Evolutionary conservation across 257 asterid genomes (phyloP).

Genomic region (Lithospermum erythrorhizon): DNA sequence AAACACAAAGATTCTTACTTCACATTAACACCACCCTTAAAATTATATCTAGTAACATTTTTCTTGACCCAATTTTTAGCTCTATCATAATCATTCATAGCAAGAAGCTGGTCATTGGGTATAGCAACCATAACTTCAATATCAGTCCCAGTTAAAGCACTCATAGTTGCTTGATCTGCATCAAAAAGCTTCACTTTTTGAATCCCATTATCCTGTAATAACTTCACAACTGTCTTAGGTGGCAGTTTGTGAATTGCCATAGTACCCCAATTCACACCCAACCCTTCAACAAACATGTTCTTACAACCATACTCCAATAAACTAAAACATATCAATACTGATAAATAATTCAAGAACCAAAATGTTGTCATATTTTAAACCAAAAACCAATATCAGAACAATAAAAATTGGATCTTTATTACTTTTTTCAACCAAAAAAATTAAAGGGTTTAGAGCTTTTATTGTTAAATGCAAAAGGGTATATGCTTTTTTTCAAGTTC

Average conservation of each 20-base stretch:
- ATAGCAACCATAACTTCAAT: constrained; percentile 2
- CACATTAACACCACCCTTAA: background rate
- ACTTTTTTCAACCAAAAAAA: no score
- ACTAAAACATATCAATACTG: background rate
- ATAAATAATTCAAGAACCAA: constrained; percentile 2
- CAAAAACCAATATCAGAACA: background rate
- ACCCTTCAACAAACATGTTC: constrained; percentile 7
- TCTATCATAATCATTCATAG: constrained; percentile 18
- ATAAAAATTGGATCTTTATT: background rate
- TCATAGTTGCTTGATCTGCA: background rate
- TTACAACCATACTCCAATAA: constrained; percentile 4
- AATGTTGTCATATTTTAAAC: constrained; percentile 13
- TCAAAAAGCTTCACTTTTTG: constrained; percentile 4
- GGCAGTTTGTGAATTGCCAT: background rate
- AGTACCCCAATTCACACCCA: background rate
- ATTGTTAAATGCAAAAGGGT: background rate
- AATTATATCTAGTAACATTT: constrained; percentile 18
- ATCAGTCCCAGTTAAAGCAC: constrained; percentile 3
- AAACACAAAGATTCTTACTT: background rate
- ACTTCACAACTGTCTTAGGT: background rate
- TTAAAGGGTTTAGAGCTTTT: background rate
- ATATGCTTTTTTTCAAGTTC: no score
- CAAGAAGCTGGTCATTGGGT: background rate
- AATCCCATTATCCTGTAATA: background rate
- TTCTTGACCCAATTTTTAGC: constrained; percentile 24